phyloP scores from a whole-genome alignment of 164 flowering plant genomes.

The Malania oleifera region DNA sequence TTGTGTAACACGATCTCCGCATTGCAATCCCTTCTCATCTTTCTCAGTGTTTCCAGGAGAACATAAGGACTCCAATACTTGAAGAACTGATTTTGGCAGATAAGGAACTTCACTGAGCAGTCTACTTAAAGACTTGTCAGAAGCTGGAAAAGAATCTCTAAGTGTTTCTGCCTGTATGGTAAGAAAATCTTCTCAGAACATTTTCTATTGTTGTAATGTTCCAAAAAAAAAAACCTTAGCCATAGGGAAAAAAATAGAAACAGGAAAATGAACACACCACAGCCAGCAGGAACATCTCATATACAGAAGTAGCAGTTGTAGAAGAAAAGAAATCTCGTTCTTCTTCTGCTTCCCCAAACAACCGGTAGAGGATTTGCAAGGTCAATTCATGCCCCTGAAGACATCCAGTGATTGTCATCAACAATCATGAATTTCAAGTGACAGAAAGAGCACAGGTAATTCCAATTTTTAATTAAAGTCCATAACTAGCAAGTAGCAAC shows the following conservation, averaged over 20 bases:
- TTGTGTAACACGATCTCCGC: slow-evolving; percentile 92
- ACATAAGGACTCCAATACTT: slow-evolving; percentile 72
- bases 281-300: slow-evolving; percentile 73
- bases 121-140: slow-evolving; percentile 88
- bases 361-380: slow-evolving; percentile 82
- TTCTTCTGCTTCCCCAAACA: slow-evolving; percentile 83
- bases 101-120: slow-evolving; percentile 85
- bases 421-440: background rate
- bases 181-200: background rate
- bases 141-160: slow-evolving; percentile 86
- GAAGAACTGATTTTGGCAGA: slow-evolving; percentile 66
- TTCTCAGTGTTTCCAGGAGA: slow-evolving; percentile 57
- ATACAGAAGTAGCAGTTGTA: slow-evolving; percentile 75
- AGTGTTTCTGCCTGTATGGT: slow-evolving; percentile 75
- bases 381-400: slow-evolving; percentile 98
- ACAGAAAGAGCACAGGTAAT: background rate
- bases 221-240: background rate
- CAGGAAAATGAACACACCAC: slow-evolving; percentile 50
- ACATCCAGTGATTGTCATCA: slow-evolving; percentile 27
- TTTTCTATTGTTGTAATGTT: background rate
- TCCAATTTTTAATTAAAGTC: too few species aligned
- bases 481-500: too few species aligned
- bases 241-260: background rate
- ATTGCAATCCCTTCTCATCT: slow-evolving; percentile 57
- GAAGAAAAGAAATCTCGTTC: slow-evolving; percentile 84